Base-by-base conservation (phyloP, 768 basidiomycete species). In the Rhodocollybia butyracea region DNA sequence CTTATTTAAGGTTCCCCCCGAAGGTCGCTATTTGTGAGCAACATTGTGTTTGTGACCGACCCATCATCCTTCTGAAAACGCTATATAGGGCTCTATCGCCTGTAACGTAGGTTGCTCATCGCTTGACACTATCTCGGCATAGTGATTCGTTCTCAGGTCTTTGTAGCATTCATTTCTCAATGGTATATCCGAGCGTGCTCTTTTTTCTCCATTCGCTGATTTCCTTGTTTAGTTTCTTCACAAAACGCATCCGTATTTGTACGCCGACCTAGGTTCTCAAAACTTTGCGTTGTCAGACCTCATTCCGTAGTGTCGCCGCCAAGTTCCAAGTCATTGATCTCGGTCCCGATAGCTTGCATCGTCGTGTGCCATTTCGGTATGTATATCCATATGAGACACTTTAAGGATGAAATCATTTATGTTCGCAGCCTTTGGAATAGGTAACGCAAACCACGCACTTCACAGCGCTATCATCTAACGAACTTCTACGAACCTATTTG, bases 81-180 rank as follows among this genome's bases (percentile, higher is more conserved):
- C 12, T n/a, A 19, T 32, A 1, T 36, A 77, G 74, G 39, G 68
- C 31, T 73, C 75, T 19, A 66, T 75, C 57, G 68, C 67, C n/a
- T 57, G 69, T 42, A 74, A 77, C 63, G 75, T 76, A 19, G 21
- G 41, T 19, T 19, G 15, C 21, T 7, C 21, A 19, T 43, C 22
- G n/a, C n/a, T n/a, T n/a, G n/a, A n/a, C n/a, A n/a, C n/a, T n/a
- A n/a, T n/a, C n/a, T n/a, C n/a, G n/a, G n/a, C n/a, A 8, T n/a
- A 8, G 8, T 55, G 56, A 64, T 55, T 27, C 19, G 27, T 42
- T 41, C 13, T 27, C 54, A 79, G 74, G 60, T 79, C 34, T 17
- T 70, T 34, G 71, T 77, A 42, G 75, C 74, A 19, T 74, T 78
- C 41, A 59, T 74, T 30, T 73, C 73, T 5, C 76, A 80, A 66